These are phyloP conservation scores for Emmonsiellopsis sp. DNA, from an alignment of 2,329 filamentous ascomycete genomes.

Conservation along the genomic window DNA sequence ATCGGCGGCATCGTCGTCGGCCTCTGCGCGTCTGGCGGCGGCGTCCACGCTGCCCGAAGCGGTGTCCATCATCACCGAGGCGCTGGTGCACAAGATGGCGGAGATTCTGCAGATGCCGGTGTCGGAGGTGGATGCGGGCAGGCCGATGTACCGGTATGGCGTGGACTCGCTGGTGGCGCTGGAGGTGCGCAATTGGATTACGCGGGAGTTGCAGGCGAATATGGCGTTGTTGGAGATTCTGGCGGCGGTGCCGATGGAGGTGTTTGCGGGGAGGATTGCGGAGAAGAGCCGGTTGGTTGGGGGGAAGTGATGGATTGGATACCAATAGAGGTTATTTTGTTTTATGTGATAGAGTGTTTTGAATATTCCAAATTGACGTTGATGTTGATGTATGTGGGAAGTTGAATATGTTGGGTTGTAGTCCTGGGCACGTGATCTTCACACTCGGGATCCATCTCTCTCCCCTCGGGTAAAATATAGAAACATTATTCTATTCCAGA, in stretches of 20 bases:
- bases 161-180: conserved; percentile 9
- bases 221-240: conserved; percentile 7
- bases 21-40: conserved; percentile 1
- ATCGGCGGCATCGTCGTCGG: background rate
- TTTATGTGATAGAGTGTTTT: no score
- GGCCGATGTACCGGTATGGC: conserved; percentile 3
- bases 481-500: no score
- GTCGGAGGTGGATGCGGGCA: conserved; percentile 1
- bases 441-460: no score
- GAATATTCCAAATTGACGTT: no score
- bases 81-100: background rate
- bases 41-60: background rate
- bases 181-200: conserved; percentile 7
- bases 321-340: background rate
- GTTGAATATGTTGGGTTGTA: no score
- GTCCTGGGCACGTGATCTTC: no score
- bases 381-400: no score
- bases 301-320: background rate
- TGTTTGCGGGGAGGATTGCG: conserved; percentile 1
- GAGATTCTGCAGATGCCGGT: background rate
- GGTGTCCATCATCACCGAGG: background rate
- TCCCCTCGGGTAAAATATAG: no score
- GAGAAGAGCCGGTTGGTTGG: background rate
- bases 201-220: background rate
- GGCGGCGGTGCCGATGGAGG: background rate